Percentiles rank a stretch among this genome's conserved stretches.
phyloP scores from a whole-genome alignment of 129 eudicot species.

The Gnaphalium uliginosum region DNA sequence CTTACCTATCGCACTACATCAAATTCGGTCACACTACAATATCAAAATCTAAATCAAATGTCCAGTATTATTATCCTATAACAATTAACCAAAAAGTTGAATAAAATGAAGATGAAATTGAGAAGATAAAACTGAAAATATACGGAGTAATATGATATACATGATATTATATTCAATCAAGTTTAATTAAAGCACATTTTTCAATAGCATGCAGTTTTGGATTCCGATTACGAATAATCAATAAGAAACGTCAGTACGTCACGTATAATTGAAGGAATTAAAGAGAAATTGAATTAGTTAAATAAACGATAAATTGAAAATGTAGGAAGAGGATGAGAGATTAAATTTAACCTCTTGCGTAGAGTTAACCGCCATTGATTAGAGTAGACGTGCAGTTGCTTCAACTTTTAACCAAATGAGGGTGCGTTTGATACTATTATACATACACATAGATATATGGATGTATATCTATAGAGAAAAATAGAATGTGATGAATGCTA shows the following conservation, averaged over 20 bases:
- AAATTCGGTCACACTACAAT: too few relatives aligned
- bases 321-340: not conserved
- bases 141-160: not conserved
- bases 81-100: not conserved
- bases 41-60: not conserved
- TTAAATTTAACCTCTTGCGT: constrained; percentile 4
- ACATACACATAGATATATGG: too few relatives aligned
- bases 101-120: constrained; percentile 1
- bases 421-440: not conserved
- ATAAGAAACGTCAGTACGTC: not conserved
- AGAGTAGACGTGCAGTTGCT: not conserved
- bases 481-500: not conserved
- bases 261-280: not conserved
- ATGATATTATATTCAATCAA: not conserved
- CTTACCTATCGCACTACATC: not conserved
- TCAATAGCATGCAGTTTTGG: not conserved
- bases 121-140: constrained; percentile 1
- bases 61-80: not conserved
- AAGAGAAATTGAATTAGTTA: too few relatives aligned
- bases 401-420: not conserved
- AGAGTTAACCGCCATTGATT: not conserved
- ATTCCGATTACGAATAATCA: not conserved
- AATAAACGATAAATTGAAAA: too few relatives aligned
- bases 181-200: not conserved
- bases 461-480: too few relatives aligned